phyloP scores from a whole-genome alignment of 2,329 filamentous ascomycete genomes.

The Endothia cerciana region DNA sequence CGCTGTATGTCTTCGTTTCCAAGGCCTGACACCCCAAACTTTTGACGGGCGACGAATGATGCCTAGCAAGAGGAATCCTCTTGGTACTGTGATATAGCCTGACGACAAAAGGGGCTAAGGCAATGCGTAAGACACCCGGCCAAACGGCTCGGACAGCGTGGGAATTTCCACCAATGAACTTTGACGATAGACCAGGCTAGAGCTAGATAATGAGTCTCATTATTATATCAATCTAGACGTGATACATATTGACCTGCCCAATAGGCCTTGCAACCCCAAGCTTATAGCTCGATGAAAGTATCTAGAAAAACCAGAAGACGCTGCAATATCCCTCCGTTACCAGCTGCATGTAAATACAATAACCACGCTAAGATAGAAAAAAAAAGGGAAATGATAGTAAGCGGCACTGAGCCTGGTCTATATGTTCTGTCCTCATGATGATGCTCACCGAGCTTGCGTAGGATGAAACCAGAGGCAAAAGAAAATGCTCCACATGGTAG shows the following conservation, averaged over 20 bases:
- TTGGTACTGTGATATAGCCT: too few species aligned
- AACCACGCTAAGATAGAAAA: neutral
- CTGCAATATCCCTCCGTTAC: neutral
- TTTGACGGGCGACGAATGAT: too few species aligned
- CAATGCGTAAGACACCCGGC: too few species aligned
- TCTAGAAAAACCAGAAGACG: neutral
- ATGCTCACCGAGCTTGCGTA: neutral
- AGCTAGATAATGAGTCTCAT: neutral
- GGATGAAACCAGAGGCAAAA: neutral
- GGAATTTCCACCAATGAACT: too few species aligned
- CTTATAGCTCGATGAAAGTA: neutral
- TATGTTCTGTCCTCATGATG: neutral
- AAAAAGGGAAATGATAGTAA: too few species aligned
- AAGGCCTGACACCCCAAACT: too few species aligned
- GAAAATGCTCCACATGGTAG: neutral
- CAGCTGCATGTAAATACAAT: neutral
- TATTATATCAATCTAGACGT: neutral
- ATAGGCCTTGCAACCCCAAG: neutral
- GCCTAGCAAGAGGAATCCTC: too few species aligned
- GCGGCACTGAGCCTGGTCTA: too few species aligned
- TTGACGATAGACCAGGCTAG: neutral
- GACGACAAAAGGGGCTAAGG: too few species aligned
- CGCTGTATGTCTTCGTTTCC: too few species aligned
- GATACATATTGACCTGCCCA: neutral
- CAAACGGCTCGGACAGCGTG: too few species aligned